These are phyloP conservation scores for Xenosphaeropsis pyriputrescens DNA, from an alignment of 2,329 filamentous ascomycete genomes.

Conservation along the genomic window DNA sequence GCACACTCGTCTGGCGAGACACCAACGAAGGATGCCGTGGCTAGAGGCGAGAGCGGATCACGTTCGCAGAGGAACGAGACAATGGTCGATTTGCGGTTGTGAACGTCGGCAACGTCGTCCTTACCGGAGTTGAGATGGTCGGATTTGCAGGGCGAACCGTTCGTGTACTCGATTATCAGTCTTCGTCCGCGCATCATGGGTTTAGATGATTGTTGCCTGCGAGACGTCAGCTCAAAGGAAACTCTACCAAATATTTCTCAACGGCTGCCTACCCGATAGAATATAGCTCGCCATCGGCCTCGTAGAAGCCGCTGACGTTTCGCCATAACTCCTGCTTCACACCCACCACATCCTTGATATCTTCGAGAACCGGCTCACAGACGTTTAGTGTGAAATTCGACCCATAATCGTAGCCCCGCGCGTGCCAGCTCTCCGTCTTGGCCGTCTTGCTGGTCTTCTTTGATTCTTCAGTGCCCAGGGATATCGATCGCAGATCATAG, in stretches of 20 bases:
- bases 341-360: conserved; percentile 47
- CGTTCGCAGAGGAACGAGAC: conserved; percentile 90
- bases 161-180: conserved; percentile 61
- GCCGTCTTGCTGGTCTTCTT: conserved; percentile 32
- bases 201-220: conserved; percentile 16
- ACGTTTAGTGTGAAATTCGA: conserved; percentile 78
- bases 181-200: conserved; percentile 52
- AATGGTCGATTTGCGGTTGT: conserved; percentile 57
- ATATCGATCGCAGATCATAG: conserved; percentile 17
- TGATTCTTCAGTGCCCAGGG: conserved; percentile 10
- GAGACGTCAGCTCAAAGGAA: conserved; percentile 3
- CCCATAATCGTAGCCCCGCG: conserved; percentile 61
- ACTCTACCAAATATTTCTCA: background rate
- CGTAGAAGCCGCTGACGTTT: conserved; percentile 72
- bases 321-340: conserved; percentile 44
- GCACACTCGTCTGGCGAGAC: conserved; percentile 76
- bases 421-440: conserved; percentile 44
- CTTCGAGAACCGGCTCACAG: conserved; percentile 59
- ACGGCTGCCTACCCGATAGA: conserved; percentile 52
- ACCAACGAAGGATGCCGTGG: conserved; percentile 71
- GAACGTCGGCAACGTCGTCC: conserved; percentile 19
- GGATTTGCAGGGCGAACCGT: conserved; percentile 55
- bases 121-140: conserved; percentile 18
- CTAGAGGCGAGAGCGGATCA: conserved; percentile 44
- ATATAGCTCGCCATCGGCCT: conserved; percentile 47